Evolutionary conservation across 345 rosid genomes (phyloP).

Genomic region (Barbarea vulgaris): DNA sequence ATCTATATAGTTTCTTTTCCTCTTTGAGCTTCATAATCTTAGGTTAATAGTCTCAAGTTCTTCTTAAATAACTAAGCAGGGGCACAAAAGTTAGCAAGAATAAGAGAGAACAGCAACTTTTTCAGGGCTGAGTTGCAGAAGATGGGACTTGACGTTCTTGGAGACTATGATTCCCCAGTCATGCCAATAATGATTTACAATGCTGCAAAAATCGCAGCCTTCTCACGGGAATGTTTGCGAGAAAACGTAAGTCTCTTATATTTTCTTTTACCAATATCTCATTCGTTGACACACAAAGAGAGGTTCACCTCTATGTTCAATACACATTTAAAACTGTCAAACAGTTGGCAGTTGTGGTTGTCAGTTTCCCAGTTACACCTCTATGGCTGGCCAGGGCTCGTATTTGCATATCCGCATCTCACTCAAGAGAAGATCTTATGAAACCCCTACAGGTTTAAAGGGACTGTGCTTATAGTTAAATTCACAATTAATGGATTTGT

Average conservation of each 20-base stretch:
- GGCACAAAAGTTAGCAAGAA: conserved; percentile 83
- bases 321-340: neutral
- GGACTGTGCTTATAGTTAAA: neutral
- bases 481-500: neutral
- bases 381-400: conserved; percentile 83
- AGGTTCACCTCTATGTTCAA: neutral
- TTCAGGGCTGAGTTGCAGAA: conserved; percentile 85
- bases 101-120: conserved; percentile 93
- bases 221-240: conserved; percentile 85
- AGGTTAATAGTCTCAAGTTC: neutral
- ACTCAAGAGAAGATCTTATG: conserved; percentile 66
- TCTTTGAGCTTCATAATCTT: neutral
- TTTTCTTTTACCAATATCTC: neutral
- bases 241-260: conserved; percentile 51
- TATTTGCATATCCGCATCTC: conserved; percentile 81
- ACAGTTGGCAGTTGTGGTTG: conserved; percentile 65
- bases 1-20: neutral
- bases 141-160: conserved; percentile 96
- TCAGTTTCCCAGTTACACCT: conserved; percentile 71
- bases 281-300: neutral
- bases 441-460: conserved; percentile 65
- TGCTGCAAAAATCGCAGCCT: conserved; percentile 93
- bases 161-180: conserved; percentile 93
- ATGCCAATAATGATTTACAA: conserved; percentile 99
- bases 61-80: conserved; percentile 44